Base-by-base conservation (phyloP, 1,139 yeast species). In the Taphrina betulina region DNA sequence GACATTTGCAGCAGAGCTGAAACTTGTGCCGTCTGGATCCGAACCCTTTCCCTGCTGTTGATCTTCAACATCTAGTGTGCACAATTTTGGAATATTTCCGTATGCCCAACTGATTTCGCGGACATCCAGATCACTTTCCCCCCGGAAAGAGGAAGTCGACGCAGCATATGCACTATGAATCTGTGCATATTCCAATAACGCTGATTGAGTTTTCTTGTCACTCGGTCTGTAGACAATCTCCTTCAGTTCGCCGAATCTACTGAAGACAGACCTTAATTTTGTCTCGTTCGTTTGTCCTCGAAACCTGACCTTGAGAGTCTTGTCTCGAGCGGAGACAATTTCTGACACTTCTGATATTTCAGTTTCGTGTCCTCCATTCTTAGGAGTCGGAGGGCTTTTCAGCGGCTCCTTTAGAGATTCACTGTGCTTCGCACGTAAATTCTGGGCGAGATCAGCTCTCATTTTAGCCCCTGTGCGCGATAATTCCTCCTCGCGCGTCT, bases 211-310 rank as follows among this genome's bases (percentile, higher is more conserved):
- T 19, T 42, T 41, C 24, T 35, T 17, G 3, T 24, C 20, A 7
- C 35, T 24, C 8, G 35, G 34, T 12, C 43, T 33, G 19, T 31
- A 29, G 17, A 60, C 28, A 5, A 57, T 33, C 28, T 54, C 43
- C 12, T 38, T 46, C 8, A 58, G 29, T 2, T 12, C 19, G 10
- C 62, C 62, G 40, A 56, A 60, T 10, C 19, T 17, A 8, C 26
- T 20, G 43, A 58, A 60, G 24, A 51, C 19, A 12, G 23, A 14
- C 16, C 29, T 23, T 12, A 58, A 36, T 14, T 28, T 38, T 17
- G 3, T 12, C 26, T 24, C 24, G 17, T 5, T 29, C 33, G 12
- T n/a, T 23, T 24, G 22, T 23, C 44, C 24, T n/a, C 33, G 3
- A 12, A 12, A 28, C 44, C 33, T 7, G 7, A 26, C 12, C 31